Conservation (phyloP, 805 yeast genomes). For the Lipomyces yamanashiensis region DNA sequence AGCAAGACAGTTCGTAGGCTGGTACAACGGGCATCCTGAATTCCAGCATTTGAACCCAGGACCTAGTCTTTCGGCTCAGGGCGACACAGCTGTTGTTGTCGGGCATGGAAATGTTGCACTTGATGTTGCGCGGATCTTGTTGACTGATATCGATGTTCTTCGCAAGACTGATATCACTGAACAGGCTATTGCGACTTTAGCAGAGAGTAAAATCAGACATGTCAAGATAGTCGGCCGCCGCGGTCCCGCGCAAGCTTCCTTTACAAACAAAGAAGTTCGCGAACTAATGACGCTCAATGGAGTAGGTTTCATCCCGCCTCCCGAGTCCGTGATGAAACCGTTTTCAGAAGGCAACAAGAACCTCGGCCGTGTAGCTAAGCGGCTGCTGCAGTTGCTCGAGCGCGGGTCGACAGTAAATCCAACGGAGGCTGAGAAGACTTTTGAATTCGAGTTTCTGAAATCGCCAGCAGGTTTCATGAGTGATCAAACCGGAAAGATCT, state of each 20-base stretch:
- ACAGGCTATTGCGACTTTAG: slow-evolving; percentile 61
- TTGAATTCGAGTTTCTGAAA: slow-evolving; percentile 73
- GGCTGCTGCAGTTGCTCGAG: slow-evolving; percentile 66
- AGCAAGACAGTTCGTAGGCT: slow-evolving; percentile 86
- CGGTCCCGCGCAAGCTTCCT: slow-evolving; percentile 73
- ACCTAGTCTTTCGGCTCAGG: slow-evolving; percentile 51
- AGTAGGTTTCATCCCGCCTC: slow-evolving; percentile 52
- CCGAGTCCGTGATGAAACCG: slow-evolving; percentile 42
- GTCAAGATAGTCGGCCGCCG: slow-evolving; percentile 84
- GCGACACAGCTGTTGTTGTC: slow-evolving; percentile 73
- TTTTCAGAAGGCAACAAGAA: slow-evolving; percentile 40
- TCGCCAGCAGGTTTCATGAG: slow-evolving; percentile 61
- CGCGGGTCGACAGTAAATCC: slow-evolving; percentile 52
- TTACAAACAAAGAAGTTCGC: slow-evolving; percentile 88
- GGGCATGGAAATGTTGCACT: slow-evolving; percentile 98
- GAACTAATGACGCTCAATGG: slow-evolving; percentile 73
- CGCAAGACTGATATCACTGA: slow-evolving; percentile 71
- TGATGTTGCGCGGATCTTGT: slow-evolving; percentile 80
- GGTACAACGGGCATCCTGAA: slow-evolving; percentile 94
- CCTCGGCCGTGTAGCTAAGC: slow-evolving; percentile 61
- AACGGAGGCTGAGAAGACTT: slow-evolving; percentile 45
- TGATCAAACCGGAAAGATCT: slow-evolving; percentile 27
- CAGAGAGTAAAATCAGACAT: slow-evolving; percentile 58
- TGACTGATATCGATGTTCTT: slow-evolving; percentile 66
- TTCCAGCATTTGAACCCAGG: slow-evolving; percentile 56